Percentiles rank a stretch among this genome's conserved stretches.
These are phyloP conservation scores for Penicillium aurantiogriseum DNA, from an alignment of 2,329 filamentous ascomycete species.

Conservation along the genomic window DNA sequence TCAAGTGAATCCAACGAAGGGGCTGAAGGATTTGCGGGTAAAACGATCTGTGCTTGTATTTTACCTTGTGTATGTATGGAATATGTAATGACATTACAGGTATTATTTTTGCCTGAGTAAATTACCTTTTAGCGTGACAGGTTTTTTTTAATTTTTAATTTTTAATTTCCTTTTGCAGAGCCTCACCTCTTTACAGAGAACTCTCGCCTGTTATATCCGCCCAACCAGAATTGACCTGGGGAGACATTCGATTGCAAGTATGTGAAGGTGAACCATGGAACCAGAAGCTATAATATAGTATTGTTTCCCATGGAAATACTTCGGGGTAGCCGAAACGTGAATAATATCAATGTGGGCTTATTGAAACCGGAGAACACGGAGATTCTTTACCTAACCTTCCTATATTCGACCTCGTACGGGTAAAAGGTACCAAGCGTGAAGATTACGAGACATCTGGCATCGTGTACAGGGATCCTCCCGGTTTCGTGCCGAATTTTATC, in stretches of 20 bases:
- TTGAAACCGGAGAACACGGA: constrained; percentile 8
- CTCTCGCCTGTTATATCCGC: background rate
- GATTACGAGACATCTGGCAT: background rate
- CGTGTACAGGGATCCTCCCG: background rate
- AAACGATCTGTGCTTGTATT: background rate
- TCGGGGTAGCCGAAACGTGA: constrained; percentile 4
- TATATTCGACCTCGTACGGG: too few relatives aligned
- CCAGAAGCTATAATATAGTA: background rate
- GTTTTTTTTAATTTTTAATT: background rate
- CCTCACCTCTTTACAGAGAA: background rate
- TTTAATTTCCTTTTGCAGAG: background rate
- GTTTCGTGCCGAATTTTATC: background rate
- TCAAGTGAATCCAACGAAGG: background rate
- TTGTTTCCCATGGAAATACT: background rate
- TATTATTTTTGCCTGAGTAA: background rate
- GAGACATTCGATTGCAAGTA: background rate
- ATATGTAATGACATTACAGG: too few relatives aligned
- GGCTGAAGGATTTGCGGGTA: background rate
- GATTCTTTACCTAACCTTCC: background rate
- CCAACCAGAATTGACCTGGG: background rate
- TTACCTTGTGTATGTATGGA: too few relatives aligned
- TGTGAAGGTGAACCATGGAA: background rate
- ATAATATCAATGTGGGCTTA: background rate
- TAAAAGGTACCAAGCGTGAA: background rate
- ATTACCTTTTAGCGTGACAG: background rate